Conservation (phyloP, 176 grass and related monocot genomes). For the Avena atlantica region DNA sequence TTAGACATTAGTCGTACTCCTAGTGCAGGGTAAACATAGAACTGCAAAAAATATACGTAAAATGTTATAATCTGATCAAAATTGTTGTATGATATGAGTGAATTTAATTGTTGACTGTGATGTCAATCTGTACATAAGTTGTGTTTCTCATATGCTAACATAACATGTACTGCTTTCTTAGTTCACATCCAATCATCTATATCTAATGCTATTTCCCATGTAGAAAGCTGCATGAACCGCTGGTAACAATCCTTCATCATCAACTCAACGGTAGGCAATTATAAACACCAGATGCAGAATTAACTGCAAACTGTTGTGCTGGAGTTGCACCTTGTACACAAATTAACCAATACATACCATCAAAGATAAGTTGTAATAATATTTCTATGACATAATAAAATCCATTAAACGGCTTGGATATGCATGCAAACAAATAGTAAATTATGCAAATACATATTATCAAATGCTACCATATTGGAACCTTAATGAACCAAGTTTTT, state of each 20-base stretch:
- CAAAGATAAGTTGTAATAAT: not conserved
- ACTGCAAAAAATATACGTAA: slow-evolving; percentile 19
- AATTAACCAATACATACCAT: not conserved
- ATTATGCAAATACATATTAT: not conserved
- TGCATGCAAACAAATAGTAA: not conserved
- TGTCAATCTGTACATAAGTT: not conserved
- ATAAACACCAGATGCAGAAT: too few relatives aligned
- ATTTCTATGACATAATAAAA: not conserved
- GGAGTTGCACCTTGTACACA: not conserved
- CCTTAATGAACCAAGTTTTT: not conserved
- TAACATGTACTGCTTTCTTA: too few relatives aligned
- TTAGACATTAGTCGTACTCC: slow-evolving; percentile 38
- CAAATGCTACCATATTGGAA: not conserved
- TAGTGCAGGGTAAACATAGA: slow-evolving; percentile 33
- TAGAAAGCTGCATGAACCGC: not conserved
- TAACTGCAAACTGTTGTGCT: not conserved
- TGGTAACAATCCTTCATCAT: not conserved
- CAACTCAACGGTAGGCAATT: too few relatives aligned
- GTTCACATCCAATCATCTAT: not conserved
- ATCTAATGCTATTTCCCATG: not conserved
- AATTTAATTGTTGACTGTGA: not conserved
- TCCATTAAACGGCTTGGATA: not conserved
- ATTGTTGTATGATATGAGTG: not conserved
- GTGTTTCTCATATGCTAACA: not conserved
- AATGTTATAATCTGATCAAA: not conserved